Percentiles rank a stretch among this genome's conserved stretches.
phyloP scores from a whole-genome alignment of 345 rosid species.

The Camelina laxa region DNA sequence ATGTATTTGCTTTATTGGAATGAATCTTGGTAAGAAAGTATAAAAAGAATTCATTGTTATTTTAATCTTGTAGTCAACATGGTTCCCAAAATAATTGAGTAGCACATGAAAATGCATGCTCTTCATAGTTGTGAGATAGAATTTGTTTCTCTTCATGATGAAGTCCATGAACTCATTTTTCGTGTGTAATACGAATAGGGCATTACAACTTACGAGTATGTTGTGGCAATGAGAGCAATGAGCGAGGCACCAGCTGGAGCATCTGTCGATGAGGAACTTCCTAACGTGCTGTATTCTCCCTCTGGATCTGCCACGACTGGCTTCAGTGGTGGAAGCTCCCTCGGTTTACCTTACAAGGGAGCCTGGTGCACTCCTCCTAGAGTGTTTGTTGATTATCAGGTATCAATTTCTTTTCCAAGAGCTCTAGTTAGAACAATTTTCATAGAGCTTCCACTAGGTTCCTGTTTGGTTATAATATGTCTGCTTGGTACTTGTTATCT shows the following conservation, averaged over 20 bases:
- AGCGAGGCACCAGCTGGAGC: slow-evolving; percentile 93
- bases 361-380: slow-evolving; percentile 99
- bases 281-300: slow-evolving; percentile 79
- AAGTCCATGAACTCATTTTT: slow-evolving; percentile 13
- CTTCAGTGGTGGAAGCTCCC: slow-evolving; percentile 93
- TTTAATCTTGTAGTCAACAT: background rate
- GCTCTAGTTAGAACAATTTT: background rate
- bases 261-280: slow-evolving; percentile 74
- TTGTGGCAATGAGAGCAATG: slow-evolving; percentile 99
- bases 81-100: background rate
- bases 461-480: background rate
- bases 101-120: slow-evolving; percentile 7
- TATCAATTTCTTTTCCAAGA: slow-evolving; percentile 40
- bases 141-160: background rate
- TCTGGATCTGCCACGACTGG: slow-evolving; percentile 95
- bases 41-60: slow-evolving; percentile 1
- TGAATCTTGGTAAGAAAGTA: background rate
- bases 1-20: background rate
- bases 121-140: slow-evolving; percentile 10
- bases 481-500: slow-evolving; percentile 2
- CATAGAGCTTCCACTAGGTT: background rate
- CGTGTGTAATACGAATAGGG: slow-evolving; percentile 53
- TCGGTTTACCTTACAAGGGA: slow-evolving; percentile 83
- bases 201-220: slow-evolving; percentile 92
- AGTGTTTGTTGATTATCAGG: slow-evolving; percentile 98